A percentile compares a stretch with the other conserved stretches of the same genome.
phyloP scores from a whole-genome alignment of 1,284 basidiomycete genomes.

The Sanguinoderma infundibulare region DNA sequence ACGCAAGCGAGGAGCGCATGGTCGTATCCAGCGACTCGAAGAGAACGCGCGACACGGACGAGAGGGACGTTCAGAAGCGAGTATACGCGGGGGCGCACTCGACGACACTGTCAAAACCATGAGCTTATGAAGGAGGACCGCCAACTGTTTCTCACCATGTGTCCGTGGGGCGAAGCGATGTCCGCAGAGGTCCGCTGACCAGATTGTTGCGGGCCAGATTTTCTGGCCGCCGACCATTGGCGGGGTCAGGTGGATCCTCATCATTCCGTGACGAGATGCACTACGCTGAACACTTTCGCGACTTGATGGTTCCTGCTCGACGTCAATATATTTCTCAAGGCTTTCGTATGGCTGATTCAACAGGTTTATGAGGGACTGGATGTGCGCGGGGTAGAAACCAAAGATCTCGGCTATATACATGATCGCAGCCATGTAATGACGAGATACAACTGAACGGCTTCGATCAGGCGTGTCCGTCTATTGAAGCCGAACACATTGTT shows the following conservation, averaged over 20 bases:
- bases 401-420: too few relatives aligned
- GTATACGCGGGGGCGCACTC: background rate
- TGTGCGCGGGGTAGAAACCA: too few relatives aligned
- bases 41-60: background rate
- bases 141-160: background rate
- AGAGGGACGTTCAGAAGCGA: background rate
- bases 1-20: background rate
- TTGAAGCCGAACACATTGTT: too few relatives aligned
- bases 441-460: too few relatives aligned
- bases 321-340: background rate
- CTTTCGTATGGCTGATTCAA: background rate
- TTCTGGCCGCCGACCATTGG: background rate
- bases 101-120: background rate
- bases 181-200: background rate
- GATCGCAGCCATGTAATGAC: too few relatives aligned
- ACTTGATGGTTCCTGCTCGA: background rate
- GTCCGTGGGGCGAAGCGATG: background rate
- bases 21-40: background rate
- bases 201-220: background rate
- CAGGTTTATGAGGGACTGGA: too few relatives aligned
- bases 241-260: background rate
- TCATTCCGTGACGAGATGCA: background rate
- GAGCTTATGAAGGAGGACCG: background rate
- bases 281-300: background rate
- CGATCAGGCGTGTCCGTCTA: too few relatives aligned